A percentile compares a stretch with the other conserved stretches of the same genome.
These are phyloP conservation scores for Aegilops tauschii DNA, from an alignment of 176 grass and related monocot genomes.

Conservation along the genomic window DNA sequence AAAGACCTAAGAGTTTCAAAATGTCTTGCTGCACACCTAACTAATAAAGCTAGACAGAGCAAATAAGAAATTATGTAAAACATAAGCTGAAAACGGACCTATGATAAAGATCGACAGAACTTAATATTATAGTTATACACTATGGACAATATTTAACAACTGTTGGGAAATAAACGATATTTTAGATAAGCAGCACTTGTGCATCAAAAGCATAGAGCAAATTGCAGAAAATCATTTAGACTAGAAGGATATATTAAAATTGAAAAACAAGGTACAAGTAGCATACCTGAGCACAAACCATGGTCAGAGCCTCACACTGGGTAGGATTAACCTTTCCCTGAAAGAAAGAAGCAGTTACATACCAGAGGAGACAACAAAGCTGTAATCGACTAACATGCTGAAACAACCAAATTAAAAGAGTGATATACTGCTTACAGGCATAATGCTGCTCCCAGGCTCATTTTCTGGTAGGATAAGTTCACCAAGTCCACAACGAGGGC, in stretches of 20 bases:
- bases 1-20: neutral
- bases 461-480: conserved; percentile 98
- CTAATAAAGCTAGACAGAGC: neutral
- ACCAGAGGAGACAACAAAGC: neutral
- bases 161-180: neutral
- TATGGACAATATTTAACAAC: neutral
- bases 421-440: conserved; percentile 66
- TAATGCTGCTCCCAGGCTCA: conserved; percentile 99
- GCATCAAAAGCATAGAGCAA: conserved; percentile 17
- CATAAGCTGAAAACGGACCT: neutral
- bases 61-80: neutral
- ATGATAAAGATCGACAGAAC: neutral
- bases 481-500: conserved; percentile 94
- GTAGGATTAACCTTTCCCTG: conserved; percentile 99
- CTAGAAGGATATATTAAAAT: neutral
- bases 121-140: neutral
- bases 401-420: conserved; percentile 23
- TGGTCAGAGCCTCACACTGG: conserved; percentile 94
- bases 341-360: conserved; percentile 36
- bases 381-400: neutral
- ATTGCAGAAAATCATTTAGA: conserved; percentile 7
- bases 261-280: conserved; percentile 6
- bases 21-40: neutral
- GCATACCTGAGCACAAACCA: conserved; percentile 96
- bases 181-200: neutral